Evolutionary conservation across 202 grass and related monocot genomes (phyloP).

Genomic region (Schoenoplectus triqueter): DNA sequence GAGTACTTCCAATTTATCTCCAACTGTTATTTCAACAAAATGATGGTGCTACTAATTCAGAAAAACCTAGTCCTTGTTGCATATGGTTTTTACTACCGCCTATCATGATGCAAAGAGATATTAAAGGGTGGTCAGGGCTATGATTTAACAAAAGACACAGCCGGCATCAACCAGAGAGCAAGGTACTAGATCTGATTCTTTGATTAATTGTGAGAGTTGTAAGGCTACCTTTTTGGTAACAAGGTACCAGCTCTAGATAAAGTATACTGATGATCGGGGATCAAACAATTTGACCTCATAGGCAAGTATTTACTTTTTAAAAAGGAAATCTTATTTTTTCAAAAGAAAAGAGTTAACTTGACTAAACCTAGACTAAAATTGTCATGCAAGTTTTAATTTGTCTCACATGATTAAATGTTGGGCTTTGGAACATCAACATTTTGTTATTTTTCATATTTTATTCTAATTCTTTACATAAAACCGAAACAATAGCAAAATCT

Average conservation of each 20-base stretch:
- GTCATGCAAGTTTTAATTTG: slow-evolving; percentile 3
- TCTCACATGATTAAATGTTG: neutral
- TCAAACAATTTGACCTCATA: neutral
- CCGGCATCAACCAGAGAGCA: neutral
- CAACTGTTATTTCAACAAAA: neutral
- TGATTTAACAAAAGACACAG: neutral
- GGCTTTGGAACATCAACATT: neutral
- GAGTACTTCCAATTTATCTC: neutral
- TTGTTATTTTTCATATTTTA: neutral
- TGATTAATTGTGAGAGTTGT: neutral
- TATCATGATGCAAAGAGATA: neutral
- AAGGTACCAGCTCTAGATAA: neutral
- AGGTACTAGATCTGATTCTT: neutral
- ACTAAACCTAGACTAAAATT: neutral
- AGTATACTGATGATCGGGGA: neutral
- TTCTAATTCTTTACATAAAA: slow-evolving; percentile 13
- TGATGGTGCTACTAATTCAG: neutral
- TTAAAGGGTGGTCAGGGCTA: neutral
- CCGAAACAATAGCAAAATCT: neutral
- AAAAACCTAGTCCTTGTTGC: neutral
- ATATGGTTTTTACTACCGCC: neutral
- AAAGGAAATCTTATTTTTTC: too few species aligned
- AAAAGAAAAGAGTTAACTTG: neutral
- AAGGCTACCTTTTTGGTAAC: neutral
- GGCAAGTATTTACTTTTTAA: too few species aligned